A percentile compares a stretch with the other conserved stretches of the same genome.
Conservation (phyloP, 2,329 filamentous ascomycete species). For the Cercospora zeae-maydis region DNA sequence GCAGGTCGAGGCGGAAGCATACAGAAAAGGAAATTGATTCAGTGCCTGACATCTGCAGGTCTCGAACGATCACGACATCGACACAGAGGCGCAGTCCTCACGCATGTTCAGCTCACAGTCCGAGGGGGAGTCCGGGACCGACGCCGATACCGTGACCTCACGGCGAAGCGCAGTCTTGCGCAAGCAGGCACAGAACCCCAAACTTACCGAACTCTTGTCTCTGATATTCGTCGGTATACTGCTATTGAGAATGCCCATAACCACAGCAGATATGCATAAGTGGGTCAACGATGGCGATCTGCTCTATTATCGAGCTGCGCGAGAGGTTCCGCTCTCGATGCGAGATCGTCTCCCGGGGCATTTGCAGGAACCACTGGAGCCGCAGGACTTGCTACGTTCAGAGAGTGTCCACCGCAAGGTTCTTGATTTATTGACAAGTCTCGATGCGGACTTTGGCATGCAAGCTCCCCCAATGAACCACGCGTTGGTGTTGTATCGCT, state of each 20-base stretch:
- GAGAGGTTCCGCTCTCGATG: conserved; percentile 61
- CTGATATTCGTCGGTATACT: conserved; percentile 77
- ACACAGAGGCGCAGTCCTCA: conserved; percentile 40
- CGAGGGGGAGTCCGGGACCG: conserved; percentile 44
- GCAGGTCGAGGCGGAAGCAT: background rate
- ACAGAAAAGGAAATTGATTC: background rate
- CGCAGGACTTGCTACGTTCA: conserved; percentile 44
- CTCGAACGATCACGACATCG: conserved; percentile 32
- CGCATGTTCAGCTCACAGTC: conserved; percentile 60
- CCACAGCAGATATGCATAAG: conserved; percentile 64
- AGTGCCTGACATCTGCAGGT: conserved; percentile 9
- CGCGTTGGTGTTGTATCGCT: conserved; percentile 64
- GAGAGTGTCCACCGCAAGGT: conserved; percentile 64
- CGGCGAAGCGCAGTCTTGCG: conserved; percentile 37
- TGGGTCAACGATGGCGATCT: conserved; percentile 68
- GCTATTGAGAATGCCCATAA: conserved; percentile 71
- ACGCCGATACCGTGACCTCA: conserved; percentile 31
- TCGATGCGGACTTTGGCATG: conserved; percentile 65
- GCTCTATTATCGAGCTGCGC: conserved; percentile 64
- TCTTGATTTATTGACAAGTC: conserved; percentile 60
- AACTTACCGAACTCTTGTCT: conserved; percentile 68
- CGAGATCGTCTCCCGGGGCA: conserved; percentile 59
- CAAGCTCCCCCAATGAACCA: conserved; percentile 69
- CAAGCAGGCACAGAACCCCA: conserved; percentile 53
- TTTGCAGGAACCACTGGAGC: conserved; percentile 60